Evolutionary conservation across 2,329 filamentous ascomycete species (phyloP), one percentile per base, ranked within the genome.

Genomic region (Simplicillium aogashimaense): DNA sequence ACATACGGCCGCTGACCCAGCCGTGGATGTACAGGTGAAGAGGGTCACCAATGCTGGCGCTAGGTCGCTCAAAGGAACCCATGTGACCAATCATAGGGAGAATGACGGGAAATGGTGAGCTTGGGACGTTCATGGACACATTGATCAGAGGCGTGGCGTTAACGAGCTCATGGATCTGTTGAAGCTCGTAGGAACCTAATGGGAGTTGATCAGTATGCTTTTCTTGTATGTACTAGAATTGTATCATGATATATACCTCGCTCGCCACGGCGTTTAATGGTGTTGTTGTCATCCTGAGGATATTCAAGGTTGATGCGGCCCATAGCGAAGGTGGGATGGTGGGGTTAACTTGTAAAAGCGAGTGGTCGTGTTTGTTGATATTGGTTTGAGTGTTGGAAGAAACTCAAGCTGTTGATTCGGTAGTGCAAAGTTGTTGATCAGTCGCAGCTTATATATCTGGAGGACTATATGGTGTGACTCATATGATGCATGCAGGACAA

Each of bases 51-150:
- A 74, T 58, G 39, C 70, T 67, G 13, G 76, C 69, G 40, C 73
- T 79, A 5, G 81, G 81, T 0, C 66, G 63, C 8, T 69, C 68
- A 55, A 81, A 92, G 17, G 79, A 84, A 11, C 78, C 84, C 72
- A 92, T 83, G 51, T 85, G 79, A 38, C 85, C 86, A 52, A 94
- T 85, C 86, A 94, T 90, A 45, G 87, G 87, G 2, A 94, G 70
- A 40, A 82, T 80, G 38, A 78, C 75, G 3, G 86, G 86, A 54
- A 89, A 92, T 1, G 83, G 80, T 39, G 78, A 75, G 35, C 68
- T 62, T 1, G 72, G 65, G 4, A 70, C 62, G 38, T 72, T 76
- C 70, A 94, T 94, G 47, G 86, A 87, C 51, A 94, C 79, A 62
- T 94, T 81, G 13, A 92, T 70, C 37, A 94, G 73, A 30, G 76